Evolutionary conservation across 768 basidiomycete genomes (phyloP), one percentile per base, ranked within the genome.

Genomic region (Mycena vulgaris): DNA sequence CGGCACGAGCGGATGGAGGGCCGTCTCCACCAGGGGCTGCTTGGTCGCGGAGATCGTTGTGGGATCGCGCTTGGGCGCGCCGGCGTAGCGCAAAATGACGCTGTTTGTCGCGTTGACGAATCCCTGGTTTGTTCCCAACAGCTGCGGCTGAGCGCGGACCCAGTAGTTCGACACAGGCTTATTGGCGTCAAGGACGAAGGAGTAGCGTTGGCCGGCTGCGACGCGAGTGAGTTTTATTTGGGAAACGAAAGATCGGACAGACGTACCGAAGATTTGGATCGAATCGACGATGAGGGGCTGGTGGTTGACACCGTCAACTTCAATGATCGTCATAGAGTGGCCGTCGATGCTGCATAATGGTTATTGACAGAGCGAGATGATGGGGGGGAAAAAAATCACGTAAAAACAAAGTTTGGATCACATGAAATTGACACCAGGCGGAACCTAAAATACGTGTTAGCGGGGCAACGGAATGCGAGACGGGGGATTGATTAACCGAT

Each of bases 361-460:
- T n/a, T n/a, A n/a, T n/a, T n/a, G n/a, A n/a, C n/a, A n/a, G n/a
- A n/a, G n/a, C n/a, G n/a, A n/a, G n/a, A n/a, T n/a, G n/a, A n/a
- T n/a, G n/a, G n/a, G n/a, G n/a, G n/a, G n/a, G n/a, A n/a, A n/a
- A n/a, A n/a, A n/a, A 35, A 33, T 8, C 25, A 40, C 0, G 83
- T 78, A 75, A 88, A 87, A 1, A 66, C 39, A 66, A 79, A 89
- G 63, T 82, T 79, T 1, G 86, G 82, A 69, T 86, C 82, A 67
- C 87, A 88, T 6, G 85, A 81, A 25, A 86, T 83, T 30, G 79
- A 81, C 2, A 88, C 78, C 27, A 89, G 72, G 25, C 88, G 86
- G 77, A 88, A 82, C 17, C 88, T 66, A n/a, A 4, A 2, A 0
- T 42, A 5, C 19, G 10, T 5, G 27, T 66, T 0, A 51, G 37